Evolutionary conservation across 768 basidiomycete species (phyloP).

Genomic region (Lyophyllum semitale): DNA sequence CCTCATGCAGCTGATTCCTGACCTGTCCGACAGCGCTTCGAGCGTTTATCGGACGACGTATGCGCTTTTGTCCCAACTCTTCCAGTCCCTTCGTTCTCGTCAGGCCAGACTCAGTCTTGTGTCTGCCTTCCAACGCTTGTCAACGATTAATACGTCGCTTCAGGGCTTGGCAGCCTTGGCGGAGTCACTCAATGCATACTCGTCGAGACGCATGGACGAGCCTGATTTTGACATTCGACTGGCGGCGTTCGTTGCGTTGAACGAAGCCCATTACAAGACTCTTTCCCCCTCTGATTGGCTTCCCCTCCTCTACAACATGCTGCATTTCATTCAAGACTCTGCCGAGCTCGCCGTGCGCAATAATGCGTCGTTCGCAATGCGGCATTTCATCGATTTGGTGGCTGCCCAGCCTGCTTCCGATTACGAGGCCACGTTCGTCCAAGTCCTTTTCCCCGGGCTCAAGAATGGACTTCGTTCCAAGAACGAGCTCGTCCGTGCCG

Average conservation of each 20-base stretch:
- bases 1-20: constrained; percentile 67
- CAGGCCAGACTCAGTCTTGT: constrained; percentile 71
- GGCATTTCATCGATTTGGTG: constrained; percentile 73
- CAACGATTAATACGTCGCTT: constrained; percentile 48
- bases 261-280: constrained; percentile 58
- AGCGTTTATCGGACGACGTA: constrained; percentile 53
- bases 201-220: constrained; percentile 79
- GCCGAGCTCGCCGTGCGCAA: constrained; percentile 85
- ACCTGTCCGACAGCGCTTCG: constrained; percentile 49
- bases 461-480: constrained; percentile 80
- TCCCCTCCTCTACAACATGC: constrained; percentile 79
- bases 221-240: constrained; percentile 91
- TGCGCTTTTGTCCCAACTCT: constrained; percentile 71
- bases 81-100: constrained; percentile 75
- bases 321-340: constrained; percentile 87
- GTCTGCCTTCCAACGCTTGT: constrained; percentile 56
- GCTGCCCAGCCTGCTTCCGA: constrained; percentile 42
- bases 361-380: constrained; percentile 75
- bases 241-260: constrained; percentile 70
- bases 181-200: constrained; percentile 82
- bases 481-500: constrained; percentile 84
- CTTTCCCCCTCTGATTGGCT: constrained; percentile 71
- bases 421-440: constrained; percentile 58
- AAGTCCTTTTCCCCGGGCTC: constrained; percentile 72
- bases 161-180: constrained; percentile 53